A percentile compares a stretch with the other conserved stretches of the same genome.
Evolutionary conservation across 1,139 yeast species (phyloP).

Genomic region (Diutina siamensis): DNA sequence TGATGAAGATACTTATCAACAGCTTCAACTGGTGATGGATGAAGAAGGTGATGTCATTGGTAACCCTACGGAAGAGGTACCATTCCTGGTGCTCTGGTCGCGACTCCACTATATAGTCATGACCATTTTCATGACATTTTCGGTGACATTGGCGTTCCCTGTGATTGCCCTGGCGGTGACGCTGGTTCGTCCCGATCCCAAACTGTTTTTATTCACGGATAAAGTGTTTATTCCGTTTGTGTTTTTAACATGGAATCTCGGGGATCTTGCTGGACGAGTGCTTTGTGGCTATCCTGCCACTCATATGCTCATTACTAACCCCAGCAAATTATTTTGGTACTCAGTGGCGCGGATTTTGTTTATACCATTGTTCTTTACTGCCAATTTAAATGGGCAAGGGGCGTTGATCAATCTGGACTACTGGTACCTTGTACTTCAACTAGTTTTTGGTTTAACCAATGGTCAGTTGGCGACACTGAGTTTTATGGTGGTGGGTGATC

Average conservation of each 20-base stretch:
- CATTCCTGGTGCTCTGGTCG: constrained; percentile 39
- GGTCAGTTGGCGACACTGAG: constrained; percentile 78
- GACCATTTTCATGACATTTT: constrained; percentile 65
- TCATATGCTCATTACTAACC: constrained; percentile 24
- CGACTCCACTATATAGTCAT: constrained; percentile 53
- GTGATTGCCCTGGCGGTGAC: constrained; percentile 73
- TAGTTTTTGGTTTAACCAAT: constrained; percentile 72
- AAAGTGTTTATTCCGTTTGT: constrained; percentile 63
- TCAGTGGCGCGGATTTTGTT: constrained; percentile 43
- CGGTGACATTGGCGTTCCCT: constrained; percentile 74
- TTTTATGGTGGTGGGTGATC: constrained; percentile 66
- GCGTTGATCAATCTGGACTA: constrained; percentile 42
- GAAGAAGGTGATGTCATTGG: constrained; percentile 7
- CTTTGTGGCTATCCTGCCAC: constrained; percentile 45
- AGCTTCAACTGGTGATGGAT: neutral
- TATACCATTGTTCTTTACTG: constrained; percentile 56
- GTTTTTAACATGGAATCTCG: constrained; percentile 77
- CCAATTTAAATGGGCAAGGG: constrained; percentile 38
- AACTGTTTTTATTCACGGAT: constrained; percentile 25
- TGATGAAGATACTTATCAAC: neutral
- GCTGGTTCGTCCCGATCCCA: constrained; percentile 31
- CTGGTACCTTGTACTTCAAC: constrained; percentile 58
- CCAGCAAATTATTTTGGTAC: constrained; percentile 33
- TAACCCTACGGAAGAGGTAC: constrained; percentile 19
- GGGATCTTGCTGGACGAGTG: constrained; percentile 73